Base-by-base conservation (phyloP, 495 filamentous ascomycete species). In the Halenospora varia region DNA sequence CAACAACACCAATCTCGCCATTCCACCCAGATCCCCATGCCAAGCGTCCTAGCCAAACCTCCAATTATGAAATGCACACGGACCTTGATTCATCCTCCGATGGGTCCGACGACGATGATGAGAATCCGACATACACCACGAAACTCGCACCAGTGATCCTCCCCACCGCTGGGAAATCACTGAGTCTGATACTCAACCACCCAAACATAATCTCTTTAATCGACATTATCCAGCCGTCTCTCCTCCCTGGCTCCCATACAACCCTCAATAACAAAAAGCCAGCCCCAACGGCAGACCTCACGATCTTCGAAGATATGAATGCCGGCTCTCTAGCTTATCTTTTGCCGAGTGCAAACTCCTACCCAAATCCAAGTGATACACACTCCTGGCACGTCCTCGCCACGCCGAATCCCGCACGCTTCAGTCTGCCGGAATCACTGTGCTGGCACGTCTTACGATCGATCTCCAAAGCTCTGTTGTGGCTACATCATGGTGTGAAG, bases 301-400 rank as follows among this genome's bases (percentile, higher is more conserved):
- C 63, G 19, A 40, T 66, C 1, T 66, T 52, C 49, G 63, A 66
- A 55, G 60, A 66, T 25, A 66, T 66, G 63, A 54, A 54, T 13
- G 63, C 63, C 2, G 63, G 63, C 9, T 39, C 35, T 10, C 49
- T 66, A 10, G 26, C 60, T 18, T 62, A 57, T 26, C 42, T 66
- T 20, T 25, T 66, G 0, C 63, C 63, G 1, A 35, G 44, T 17
- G n/a, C 50, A 1, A 41, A 53, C 42, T 10, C 22, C 0, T 23
- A 51, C 4, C 63, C 63, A 2, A 17, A 0, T 3, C 49, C 57
- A 11, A 23, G 49, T 19, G 54, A 66, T 19, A 35, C 54, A 18
- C 13, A 4, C 25, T 40, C 23, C 1, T 66, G 63, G 63, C 35
- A 45, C 3, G 10, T 45, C 2, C 48, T 66, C 3, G 56, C 53